Evolutionary conservation across 2,329 filamentous ascomycete genomes (phyloP), one percentile per base, ranked within the genome.

Genomic region (Colletotrichum lindemuthianum): DNA sequence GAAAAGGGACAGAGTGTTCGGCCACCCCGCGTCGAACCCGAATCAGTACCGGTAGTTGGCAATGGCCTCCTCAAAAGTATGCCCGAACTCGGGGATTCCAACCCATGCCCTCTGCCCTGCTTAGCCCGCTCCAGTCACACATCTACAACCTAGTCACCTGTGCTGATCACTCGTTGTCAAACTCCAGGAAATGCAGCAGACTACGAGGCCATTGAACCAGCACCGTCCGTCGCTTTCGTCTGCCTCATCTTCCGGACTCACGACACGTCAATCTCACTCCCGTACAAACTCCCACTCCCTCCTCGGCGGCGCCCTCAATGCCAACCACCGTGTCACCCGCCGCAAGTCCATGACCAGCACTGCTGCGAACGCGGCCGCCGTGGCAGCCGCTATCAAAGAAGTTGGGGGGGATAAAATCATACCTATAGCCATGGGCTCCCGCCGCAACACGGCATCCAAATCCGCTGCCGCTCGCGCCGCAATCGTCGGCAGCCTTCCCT

Each of bases 321-420:
- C 89, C 71, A 90, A 88, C 76, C 92, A 97, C 78, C 92, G 96
- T 71, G 88, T 98, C 70, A 93, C 92, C 71, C 92, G 95, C 73
- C 89, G 96, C 72, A 98, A 98, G 86, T 97, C 94, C 79, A 93
- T 97, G 75, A 93, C 92, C 66, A 90, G 88, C 69, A 87, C 90
- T 50, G 86, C 84, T 51, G 85, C 87, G 76, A 94, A 91, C 78
- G 88, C 91, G 49, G 90, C 91, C 15, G 92, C 91, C 58, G 82
- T 95, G 67, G 90, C 91, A 37, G 90, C 90, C 11, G 91, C 90
- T 55, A 80, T 92, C 67, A 88, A 88, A 73, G 91, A 92, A 74
- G 43, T 44, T 24, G 86, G 89, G 69, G 88, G 90, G 70, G 85
- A 86, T 65, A 83, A 81, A 72, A 76, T 81, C 53, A 76, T 81